phyloP scores from a whole-genome alignment of 495 filamentous ascomycete species.

The Aspergillus nidulans region DNA sequence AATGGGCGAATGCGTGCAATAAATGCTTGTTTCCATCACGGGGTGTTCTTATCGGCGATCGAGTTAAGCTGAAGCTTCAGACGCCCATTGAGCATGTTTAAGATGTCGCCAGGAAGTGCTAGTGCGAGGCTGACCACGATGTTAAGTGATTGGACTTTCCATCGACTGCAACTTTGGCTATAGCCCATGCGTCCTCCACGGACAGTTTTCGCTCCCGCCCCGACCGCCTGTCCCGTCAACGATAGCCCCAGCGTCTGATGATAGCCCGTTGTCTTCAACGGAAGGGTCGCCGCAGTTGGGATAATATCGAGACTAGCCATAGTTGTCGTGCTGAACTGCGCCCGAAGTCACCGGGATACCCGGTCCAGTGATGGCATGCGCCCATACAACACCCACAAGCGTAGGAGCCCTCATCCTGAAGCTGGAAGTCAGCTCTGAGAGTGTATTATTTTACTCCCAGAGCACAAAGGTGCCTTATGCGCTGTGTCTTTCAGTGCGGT shows the following conservation, averaged over 20 bases:
- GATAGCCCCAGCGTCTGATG: not conserved
- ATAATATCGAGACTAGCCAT: not conserved
- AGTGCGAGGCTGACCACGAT: conserved; percentile 8
- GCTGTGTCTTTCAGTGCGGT: not conserved
- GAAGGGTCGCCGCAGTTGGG: not conserved
- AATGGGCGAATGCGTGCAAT: conserved; percentile 30
- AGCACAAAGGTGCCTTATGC: not conserved
- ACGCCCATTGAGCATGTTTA: conserved; percentile 15
- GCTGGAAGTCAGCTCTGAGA: not conserved
- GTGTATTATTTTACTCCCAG: not conserved
- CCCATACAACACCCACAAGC: not conserved
- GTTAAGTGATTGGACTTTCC: conserved; percentile 1
- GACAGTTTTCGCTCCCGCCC: not conserved
- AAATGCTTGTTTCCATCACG: conserved; percentile 5
- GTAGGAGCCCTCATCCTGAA: not conserved
- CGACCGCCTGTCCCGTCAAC: not conserved
- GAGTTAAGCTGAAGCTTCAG: conserved; percentile 14
- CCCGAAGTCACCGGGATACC: not conserved
- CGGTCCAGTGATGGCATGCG: not conserved
- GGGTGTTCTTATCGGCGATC: conserved; percentile 10
- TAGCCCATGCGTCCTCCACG: not conserved
- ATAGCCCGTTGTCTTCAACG: not conserved
- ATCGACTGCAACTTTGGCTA: not conserved
- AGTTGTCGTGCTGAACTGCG: not conserved
- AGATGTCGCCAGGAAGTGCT: conserved; percentile 10